Percentiles rank a stretch among this genome's conserved stretches.
These are phyloP conservation scores for Xerocomus minutiporus DNA, from an alignment of 1,284 basidiomycete genomes.

Conservation along the genomic window DNA sequence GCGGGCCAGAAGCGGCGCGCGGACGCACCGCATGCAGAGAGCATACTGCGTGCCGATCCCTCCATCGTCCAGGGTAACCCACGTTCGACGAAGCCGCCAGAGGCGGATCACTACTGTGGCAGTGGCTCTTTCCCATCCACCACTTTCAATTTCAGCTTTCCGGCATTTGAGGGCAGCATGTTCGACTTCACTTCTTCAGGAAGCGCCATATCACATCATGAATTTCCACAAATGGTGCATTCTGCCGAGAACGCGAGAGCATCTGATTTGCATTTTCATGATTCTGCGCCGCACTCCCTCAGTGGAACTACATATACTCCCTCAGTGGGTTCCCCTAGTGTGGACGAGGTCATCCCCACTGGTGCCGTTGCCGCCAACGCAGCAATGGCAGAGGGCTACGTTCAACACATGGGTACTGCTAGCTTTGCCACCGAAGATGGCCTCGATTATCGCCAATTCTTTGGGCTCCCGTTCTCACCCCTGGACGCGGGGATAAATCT, in stretches of 20 bases:
- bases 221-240: slow-evolving; percentile 34
- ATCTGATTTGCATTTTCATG: slow-evolving; percentile 33
- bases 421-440: slow-evolving; percentile 50
- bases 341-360: slow-evolving; percentile 54
- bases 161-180: slow-evolving; percentile 62
- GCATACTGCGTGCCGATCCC: slow-evolving; percentile 71
- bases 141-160: slow-evolving; percentile 74
- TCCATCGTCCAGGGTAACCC: slow-evolving; percentile 47
- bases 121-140: slow-evolving; percentile 64
- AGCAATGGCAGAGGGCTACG: slow-evolving; percentile 65
- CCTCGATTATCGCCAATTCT: slow-evolving; percentile 58
- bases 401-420: slow-evolving; percentile 49
- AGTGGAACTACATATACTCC: slow-evolving; percentile 39
- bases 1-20: slow-evolving; percentile 71
- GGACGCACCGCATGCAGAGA: slow-evolving; percentile 69
- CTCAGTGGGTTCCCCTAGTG: slow-evolving; percentile 34
- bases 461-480: slow-evolving; percentile 57
- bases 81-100: slow-evolving; percentile 24
- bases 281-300: slow-evolving; percentile 35
- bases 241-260: slow-evolving; percentile 25
- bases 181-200: slow-evolving; percentile 45
- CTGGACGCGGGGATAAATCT: slow-evolving; percentile 40
- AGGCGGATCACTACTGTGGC: slow-evolving; percentile 37
- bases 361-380: slow-evolving; percentile 58
- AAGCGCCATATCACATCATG: slow-evolving; percentile 28